Conservation (phyloP, 345 rosid species). For the Limnanthes douglasii region DNA sequence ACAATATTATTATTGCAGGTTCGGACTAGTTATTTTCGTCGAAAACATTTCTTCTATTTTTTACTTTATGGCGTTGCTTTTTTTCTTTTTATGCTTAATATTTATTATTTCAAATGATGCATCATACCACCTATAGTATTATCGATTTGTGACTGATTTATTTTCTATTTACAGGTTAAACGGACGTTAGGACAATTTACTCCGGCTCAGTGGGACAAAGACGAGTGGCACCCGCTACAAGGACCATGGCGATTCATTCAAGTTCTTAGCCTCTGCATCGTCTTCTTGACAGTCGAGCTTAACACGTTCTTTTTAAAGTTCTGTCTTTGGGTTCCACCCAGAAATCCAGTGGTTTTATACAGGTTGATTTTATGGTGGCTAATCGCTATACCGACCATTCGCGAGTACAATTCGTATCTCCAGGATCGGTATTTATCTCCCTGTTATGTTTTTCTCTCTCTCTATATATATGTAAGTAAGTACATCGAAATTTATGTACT, state of each 20-base stretch:
- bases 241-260: slow-evolving; percentile 79
- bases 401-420: slow-evolving; percentile 72
- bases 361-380: slow-evolving; percentile 79
- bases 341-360: slow-evolving; percentile 55
- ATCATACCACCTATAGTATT: no score
- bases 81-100: no score
- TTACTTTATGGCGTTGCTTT: no score
- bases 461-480: no score
- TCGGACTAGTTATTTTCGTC: no score
- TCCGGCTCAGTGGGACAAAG: slow-evolving; percentile 83
- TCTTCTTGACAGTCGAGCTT: slow-evolving; percentile 59
- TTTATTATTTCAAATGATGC: no score
- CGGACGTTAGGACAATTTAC: slow-evolving; percentile 66
- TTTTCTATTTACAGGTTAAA: slow-evolving; percentile 58
- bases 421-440: slow-evolving; percentile 38
- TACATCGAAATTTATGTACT: no score
- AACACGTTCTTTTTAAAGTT: slow-evolving; percentile 79
- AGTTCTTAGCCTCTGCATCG: slow-evolving; percentile 55
- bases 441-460: no score
- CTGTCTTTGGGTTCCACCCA: slow-evolving; percentile 72
- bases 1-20: no score
- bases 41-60: no score
- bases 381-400: slow-evolving; percentile 69
- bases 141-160: no score
- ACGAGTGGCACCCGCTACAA: slow-evolving; percentile 74